These are phyloP conservation scores for Lavandula angustifolia DNA, from an alignment of 257 asterid species.

Conservation along the genomic window DNA sequence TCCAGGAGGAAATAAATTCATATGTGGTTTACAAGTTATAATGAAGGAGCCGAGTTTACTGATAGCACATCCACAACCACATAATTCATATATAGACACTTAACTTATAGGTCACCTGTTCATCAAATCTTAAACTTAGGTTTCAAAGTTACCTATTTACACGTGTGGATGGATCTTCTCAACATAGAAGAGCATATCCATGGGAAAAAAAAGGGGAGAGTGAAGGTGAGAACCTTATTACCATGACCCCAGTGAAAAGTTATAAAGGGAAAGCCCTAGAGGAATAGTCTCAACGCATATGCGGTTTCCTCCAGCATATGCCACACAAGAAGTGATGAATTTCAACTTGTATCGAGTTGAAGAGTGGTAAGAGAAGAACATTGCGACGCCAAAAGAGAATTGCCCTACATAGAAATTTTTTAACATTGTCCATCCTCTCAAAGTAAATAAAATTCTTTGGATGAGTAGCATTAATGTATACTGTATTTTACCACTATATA, in stretches of 20 bases:
- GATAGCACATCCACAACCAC: too few species aligned
- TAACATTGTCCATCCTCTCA: slow-evolving; percentile 15
- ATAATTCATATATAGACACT: too few species aligned
- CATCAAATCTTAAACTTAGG: too few species aligned
- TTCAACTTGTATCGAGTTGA: not conserved
- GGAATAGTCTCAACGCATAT: slow-evolving; percentile 48
- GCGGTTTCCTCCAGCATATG: slow-evolving; percentile 54
- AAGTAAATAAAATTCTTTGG: not conserved
- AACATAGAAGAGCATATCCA: slow-evolving; percentile 47
- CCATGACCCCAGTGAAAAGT: slow-evolving; percentile 42
- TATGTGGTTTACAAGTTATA: too few species aligned
- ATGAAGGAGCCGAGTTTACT: too few species aligned
- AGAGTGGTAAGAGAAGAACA: slow-evolving; percentile 44
- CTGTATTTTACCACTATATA: not conserved
- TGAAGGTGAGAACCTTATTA: slow-evolving; percentile 39
- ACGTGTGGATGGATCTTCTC: too few species aligned
- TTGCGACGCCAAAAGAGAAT: slow-evolving; percentile 83
- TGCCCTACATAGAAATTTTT: slow-evolving; percentile 50
- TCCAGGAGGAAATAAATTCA: too few species aligned
- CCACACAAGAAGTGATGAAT: slow-evolving; percentile 41
- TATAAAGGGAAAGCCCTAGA: slow-evolving; percentile 29
- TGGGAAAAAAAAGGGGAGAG: slow-evolving; percentile 33
- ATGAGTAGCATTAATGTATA: not conserved
- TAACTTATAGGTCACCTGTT: too few species aligned
- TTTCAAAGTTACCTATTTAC: too few species aligned